phyloP scores from a whole-genome alignment of 2,329 filamentous ascomycete genomes.

The Aspergillus melleus region DNA sequence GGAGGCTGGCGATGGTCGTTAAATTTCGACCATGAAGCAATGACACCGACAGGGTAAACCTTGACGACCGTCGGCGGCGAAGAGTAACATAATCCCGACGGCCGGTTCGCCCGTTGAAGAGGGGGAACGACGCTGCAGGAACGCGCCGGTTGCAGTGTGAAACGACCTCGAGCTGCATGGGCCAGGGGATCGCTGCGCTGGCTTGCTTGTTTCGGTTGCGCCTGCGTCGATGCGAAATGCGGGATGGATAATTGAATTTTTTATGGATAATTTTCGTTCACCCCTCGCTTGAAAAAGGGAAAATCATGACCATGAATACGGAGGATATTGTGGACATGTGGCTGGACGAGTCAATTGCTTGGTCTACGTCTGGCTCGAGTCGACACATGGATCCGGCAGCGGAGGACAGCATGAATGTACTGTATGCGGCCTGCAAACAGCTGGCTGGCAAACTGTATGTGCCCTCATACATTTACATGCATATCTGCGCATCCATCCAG shows the following conservation, averaged over 20 bases:
- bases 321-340: not conserved
- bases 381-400: too few relatives aligned
- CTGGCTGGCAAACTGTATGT: too few relatives aligned
- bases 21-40: not conserved
- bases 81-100: not conserved
- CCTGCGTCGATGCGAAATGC: not conserved
- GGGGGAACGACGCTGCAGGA: constrained; percentile 1
- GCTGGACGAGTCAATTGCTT: not conserved
- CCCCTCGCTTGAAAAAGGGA: not conserved
- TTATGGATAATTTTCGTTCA: not conserved
- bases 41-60: not conserved
- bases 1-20: not conserved
- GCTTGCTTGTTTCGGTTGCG: not conserved
- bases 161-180: constrained; percentile 11
- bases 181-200: not conserved
- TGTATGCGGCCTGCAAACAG: too few relatives aligned
- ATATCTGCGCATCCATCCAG: too few relatives aligned
- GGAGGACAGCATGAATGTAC: not conserved
- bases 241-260: not conserved
- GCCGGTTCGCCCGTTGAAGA: constrained; percentile 9
- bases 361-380: not conserved
- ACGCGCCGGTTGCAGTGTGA: constrained; percentile 15
- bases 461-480: too few relatives aligned
- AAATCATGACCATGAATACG: not conserved
- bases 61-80: not conserved